phyloP scores from a whole-genome alignment of 768 basidiomycete genomes.

The Chiua virens region DNA sequence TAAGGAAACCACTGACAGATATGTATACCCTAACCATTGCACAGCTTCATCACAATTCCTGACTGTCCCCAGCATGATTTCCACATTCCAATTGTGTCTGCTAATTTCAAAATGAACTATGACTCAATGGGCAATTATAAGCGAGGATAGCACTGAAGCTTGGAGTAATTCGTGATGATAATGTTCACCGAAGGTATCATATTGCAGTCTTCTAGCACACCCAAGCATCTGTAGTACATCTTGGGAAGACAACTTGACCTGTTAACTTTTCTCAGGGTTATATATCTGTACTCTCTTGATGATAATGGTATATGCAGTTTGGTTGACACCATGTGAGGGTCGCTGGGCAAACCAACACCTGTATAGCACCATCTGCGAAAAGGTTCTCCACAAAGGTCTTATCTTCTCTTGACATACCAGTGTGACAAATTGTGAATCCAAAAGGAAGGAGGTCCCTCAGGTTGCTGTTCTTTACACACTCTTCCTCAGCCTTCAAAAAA shows the following conservation, averaged over 20 bases:
- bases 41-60: conserved; percentile 93
- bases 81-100: conserved; percentile 93
- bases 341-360: conserved; percentile 95
- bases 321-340: conserved; percentile 98
- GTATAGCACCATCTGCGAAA: conserved; percentile 88
- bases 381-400: conserved; percentile 91
- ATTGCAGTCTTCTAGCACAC: conserved; percentile 95
- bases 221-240: conserved; percentile 99
- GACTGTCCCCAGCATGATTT: conserved; percentile 90
- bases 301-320: conserved; percentile 96
- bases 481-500: conserved; percentile 83
- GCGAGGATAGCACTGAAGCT: conserved; percentile 93
- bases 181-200: conserved; percentile 93
- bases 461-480: conserved; percentile 78
- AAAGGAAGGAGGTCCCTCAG: conserved; percentile 91
- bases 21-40: conserved; percentile 93
- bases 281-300: conserved; percentile 99
- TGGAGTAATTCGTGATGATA: conserved; percentile 95
- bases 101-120: conserved; percentile 85
- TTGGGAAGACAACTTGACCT: conserved; percentile 93
- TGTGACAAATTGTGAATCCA: conserved; percentile 97
- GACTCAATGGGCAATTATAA: conserved; percentile 94
- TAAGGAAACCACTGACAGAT: conserved; percentile 57
- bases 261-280: conserved; percentile 97
- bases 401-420: conserved; percentile 92